Conservation (phyloP, 257 asterid genomes). For the Salvia rosmarinus region DNA sequence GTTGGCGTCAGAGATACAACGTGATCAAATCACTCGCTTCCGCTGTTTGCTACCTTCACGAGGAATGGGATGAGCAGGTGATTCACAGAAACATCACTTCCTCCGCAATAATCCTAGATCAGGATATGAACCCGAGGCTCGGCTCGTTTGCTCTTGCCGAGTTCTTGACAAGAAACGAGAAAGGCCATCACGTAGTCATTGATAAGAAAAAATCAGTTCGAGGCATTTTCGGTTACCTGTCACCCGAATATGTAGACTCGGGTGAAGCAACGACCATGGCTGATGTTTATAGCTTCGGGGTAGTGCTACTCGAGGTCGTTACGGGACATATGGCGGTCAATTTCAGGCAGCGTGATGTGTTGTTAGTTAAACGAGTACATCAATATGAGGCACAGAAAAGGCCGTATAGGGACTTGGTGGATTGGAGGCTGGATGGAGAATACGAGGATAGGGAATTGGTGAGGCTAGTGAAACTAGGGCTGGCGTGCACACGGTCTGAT, state of each 20-base stretch:
- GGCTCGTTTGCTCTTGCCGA: slow-evolving; percentile 91
- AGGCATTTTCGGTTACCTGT: slow-evolving; percentile 87
- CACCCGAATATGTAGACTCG: slow-evolving; percentile 75
- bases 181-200: slow-evolving; percentile 56
- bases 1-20: slow-evolving; percentile 70
- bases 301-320: slow-evolving; percentile 80
- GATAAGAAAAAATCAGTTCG: slow-evolving; percentile 63
- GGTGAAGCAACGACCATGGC: slow-evolving; percentile 89
- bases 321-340: slow-evolving; percentile 84
- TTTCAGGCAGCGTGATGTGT: slow-evolving; percentile 61
- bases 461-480: slow-evolving; percentile 73
- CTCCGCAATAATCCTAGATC: slow-evolving; percentile 72
- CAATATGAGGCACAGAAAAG: slow-evolving; percentile 53
- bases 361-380: slow-evolving; percentile 61
- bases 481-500: slow-evolving; percentile 72
- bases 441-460: slow-evolving; percentile 57
- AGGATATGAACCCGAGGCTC: slow-evolving; percentile 82
- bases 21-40: slow-evolving; percentile 83
- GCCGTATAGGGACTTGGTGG: slow-evolving; percentile 59
- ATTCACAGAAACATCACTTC: slow-evolving; percentile 89
- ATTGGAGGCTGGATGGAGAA: slow-evolving; percentile 65
- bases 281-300: slow-evolving; percentile 89
- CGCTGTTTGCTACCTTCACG: slow-evolving; percentile 83
- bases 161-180: slow-evolving; percentile 77
- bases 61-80: slow-evolving; percentile 98